Evolutionary conservation across 768 basidiomycete genomes (phyloP).

Genomic region (Leucosporidium yakuticum): DNA sequence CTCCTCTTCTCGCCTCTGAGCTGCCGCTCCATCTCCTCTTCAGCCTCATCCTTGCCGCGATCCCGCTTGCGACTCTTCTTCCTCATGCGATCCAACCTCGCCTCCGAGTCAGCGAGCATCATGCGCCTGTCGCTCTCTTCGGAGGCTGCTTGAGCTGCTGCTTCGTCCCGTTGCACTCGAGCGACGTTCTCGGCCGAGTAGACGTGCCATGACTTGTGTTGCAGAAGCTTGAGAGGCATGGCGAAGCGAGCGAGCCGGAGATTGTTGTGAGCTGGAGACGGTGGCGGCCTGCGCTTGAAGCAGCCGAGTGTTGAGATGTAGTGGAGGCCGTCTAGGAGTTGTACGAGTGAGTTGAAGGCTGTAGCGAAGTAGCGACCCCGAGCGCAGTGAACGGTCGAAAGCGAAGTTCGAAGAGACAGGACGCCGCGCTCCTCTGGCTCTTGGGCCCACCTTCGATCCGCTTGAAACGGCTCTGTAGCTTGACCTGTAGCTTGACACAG

Average conservation of each 20-base stretch:
- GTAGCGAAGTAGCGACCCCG: too few relatives aligned
- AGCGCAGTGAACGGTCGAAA: too few relatives aligned
- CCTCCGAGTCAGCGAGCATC: conserved; percentile 23
- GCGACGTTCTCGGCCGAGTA: conserved; percentile 28
- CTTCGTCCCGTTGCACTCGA: conserved; percentile 29
- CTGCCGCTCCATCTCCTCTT: conserved; percentile 18
- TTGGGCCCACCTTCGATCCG: too few relatives aligned
- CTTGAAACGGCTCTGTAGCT: too few relatives aligned
- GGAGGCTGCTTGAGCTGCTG: conserved; percentile 1
- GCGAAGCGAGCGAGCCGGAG: neutral
- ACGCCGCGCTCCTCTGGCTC: too few relatives aligned
- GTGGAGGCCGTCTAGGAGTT: too few relatives aligned
- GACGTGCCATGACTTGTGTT: conserved; percentile 29
- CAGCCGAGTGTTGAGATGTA: too few relatives aligned
- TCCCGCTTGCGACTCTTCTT: neutral
- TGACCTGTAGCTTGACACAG: too few relatives aligned
- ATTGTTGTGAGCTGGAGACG: neutral
- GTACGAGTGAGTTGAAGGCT: too few relatives aligned
- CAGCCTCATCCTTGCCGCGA: neutral
- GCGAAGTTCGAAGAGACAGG: too few relatives aligned
- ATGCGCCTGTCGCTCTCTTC: conserved; percentile 8
- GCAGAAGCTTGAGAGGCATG: conserved; percentile 28
- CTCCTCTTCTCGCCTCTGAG: conserved; percentile 3
- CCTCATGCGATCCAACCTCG: conserved; percentile 26
- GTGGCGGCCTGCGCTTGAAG: too few relatives aligned